Evolutionary conservation across 768 basidiomycete genomes (phyloP).

Genomic region (Mycena belliarum): DNA sequence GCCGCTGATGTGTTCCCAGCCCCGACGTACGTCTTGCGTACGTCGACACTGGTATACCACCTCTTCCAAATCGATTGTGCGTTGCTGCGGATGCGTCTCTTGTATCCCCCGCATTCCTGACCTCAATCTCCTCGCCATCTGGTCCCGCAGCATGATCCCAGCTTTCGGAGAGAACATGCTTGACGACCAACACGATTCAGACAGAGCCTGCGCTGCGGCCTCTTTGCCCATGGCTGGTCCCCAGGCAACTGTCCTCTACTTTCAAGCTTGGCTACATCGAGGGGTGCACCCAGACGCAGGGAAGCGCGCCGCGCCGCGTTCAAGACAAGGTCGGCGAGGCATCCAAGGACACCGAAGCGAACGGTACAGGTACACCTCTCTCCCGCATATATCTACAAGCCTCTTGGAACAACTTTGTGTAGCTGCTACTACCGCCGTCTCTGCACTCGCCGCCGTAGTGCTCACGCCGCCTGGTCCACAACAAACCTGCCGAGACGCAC

Average conservation of each 20-base stretch:
- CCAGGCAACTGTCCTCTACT: background rate
- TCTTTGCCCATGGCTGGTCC: conserved; percentile 18
- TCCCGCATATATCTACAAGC: too few species aligned
- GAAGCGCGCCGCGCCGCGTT: background rate
- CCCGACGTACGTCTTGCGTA: too few species aligned
- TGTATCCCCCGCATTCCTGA: conserved; percentile 27
- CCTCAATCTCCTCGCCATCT: conserved; percentile 29
- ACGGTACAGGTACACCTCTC: too few species aligned
- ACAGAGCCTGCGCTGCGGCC: conserved; percentile 19
- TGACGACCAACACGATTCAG: background rate
- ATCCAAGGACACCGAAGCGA: background rate
- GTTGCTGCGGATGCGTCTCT: background rate
- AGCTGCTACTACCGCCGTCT: too few species aligned
- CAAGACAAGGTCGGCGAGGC: background rate
- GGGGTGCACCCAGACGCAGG: background rate
- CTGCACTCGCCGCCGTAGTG: too few species aligned
- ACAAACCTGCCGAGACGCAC: background rate
- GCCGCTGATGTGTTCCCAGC: too few species aligned
- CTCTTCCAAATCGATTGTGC: background rate
- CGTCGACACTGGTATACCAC: conserved; percentile 22
- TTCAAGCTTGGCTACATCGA: background rate
- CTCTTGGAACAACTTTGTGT: too few species aligned
- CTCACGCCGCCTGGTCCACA: background rate
- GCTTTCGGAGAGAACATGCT: conserved; percentile 31
- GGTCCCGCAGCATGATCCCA: conserved; percentile 37